Evolutionary conservation across 1,284 basidiomycete genomes (phyloP).

Genomic region (Apiotrichum akiyoshidainum): DNA sequence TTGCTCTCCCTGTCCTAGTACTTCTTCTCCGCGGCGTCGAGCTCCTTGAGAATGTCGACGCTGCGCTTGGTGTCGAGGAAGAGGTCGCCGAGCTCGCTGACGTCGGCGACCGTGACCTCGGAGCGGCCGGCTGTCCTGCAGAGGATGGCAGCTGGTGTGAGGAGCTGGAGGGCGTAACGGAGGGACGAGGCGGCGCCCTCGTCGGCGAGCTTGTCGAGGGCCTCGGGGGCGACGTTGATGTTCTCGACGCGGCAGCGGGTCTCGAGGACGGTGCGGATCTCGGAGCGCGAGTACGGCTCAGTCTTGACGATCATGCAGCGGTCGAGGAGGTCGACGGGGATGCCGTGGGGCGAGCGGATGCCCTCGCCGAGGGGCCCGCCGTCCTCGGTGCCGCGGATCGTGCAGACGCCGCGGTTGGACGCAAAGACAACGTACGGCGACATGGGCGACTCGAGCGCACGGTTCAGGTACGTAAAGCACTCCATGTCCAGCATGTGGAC

Average conservation of each 20-base stretch:
- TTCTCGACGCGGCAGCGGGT: constrained; percentile 83
- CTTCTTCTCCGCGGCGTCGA: constrained; percentile 30
- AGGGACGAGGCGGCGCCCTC: constrained; percentile 82
- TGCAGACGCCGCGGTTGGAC: constrained; percentile 87
- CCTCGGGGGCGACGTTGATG: constrained; percentile 69
- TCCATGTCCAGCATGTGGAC: constrained; percentile 99
- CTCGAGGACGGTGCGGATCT: constrained; percentile 83
- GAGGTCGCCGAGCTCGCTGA: constrained; percentile 85
- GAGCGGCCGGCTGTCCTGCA: constrained; percentile 70
- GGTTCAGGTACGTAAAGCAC: constrained; percentile 97
- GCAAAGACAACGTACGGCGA: constrained; percentile 96
- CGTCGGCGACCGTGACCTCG: constrained; percentile 80
- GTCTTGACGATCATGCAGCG: constrained; percentile 97
- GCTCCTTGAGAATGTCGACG: constrained; percentile 39
- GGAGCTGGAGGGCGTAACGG: constrained; percentile 87
- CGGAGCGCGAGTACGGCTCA: constrained; percentile 73
- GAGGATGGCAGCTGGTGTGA: constrained; percentile 89
- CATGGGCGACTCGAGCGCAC: constrained; percentile 91
- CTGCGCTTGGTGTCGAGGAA: constrained; percentile 84
- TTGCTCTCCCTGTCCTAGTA: constrained; percentile 22
- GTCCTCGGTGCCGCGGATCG: constrained; percentile 79
- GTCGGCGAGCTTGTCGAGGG: constrained; percentile 73
- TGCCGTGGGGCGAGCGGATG: constrained; percentile 85
- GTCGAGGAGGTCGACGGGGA: constrained; percentile 91
- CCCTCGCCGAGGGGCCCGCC: constrained; percentile 58